These are phyloP conservation scores for Cucumis melo DNA, from an alignment of 306 rosid genomes.

Conservation along the genomic window DNA sequence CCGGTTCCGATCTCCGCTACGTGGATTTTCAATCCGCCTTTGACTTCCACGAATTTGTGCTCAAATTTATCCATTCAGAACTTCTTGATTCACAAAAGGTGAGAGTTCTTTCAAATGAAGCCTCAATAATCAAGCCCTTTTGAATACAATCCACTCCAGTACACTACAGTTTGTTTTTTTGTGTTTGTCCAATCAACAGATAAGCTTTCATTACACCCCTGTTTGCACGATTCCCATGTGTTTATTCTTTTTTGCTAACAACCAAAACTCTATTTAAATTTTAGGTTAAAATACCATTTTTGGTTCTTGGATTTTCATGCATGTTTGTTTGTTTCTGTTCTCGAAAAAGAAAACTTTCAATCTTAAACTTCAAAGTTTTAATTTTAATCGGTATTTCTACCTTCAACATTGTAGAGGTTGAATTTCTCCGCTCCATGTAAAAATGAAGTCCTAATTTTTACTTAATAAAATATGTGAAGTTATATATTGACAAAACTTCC, in stretches of 20 bases:
- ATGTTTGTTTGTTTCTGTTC: too few species aligned
- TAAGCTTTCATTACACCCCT: not conserved
- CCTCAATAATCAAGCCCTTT: not conserved
- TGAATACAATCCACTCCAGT: not conserved
- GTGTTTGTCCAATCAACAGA: not conserved
- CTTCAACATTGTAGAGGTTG: too few species aligned
- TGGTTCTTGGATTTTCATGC: too few species aligned
- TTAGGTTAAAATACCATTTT: too few species aligned
- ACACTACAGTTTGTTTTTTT: not conserved
- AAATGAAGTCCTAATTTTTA: not conserved
- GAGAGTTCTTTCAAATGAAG: not conserved
- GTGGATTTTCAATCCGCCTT: constrained; percentile 40
- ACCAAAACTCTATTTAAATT: not conserved
- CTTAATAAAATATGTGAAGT: not conserved
- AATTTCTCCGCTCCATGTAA: too few species aligned
- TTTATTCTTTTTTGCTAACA: not conserved
- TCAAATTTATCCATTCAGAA: constrained; percentile 36
- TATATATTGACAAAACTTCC: not conserved
- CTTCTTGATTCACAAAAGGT: not conserved
- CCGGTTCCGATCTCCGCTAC: constrained; percentile 56
- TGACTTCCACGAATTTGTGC: constrained; percentile 38
- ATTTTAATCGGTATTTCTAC: too few species aligned
- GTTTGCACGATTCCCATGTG: not conserved
- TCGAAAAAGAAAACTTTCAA: too few species aligned
- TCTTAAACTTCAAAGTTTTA: too few species aligned